A percentile compares a stretch with the other conserved stretches of the same genome.
phyloP scores from a whole-genome alignment of 768 basidiomycete species.

The Leccinum arenicola region DNA sequence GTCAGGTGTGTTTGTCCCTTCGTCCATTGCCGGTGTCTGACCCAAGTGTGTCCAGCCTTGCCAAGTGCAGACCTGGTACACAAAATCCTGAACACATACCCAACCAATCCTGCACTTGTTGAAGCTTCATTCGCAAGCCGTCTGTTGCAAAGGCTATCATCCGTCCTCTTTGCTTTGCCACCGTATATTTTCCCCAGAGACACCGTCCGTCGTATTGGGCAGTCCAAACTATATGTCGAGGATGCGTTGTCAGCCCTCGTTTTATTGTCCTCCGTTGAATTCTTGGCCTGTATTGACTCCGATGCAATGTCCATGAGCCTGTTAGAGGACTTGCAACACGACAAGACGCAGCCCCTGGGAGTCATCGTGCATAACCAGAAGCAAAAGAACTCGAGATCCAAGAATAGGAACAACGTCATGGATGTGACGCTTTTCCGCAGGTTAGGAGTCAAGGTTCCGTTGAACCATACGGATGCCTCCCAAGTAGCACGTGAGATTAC shows the following conservation, averaged over 20 bases:
- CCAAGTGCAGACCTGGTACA: constrained; percentile 14
- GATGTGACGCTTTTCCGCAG: no score
- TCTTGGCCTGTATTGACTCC: not conserved
- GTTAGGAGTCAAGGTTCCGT: no score
- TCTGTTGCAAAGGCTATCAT: constrained; percentile 29
- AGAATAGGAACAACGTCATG: constrained; percentile 7
- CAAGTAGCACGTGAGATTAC: no score
- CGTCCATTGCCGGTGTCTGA: not conserved
- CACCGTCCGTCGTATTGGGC: constrained; percentile 12
- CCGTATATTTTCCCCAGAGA: constrained; percentile 14
- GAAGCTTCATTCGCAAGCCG: constrained; percentile 17
- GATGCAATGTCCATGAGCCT: not conserved
- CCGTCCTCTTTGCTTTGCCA: constrained; percentile 24
- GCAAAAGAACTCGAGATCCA: constrained; percentile 28
- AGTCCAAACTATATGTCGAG: constrained; percentile 22
- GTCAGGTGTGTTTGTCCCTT: constrained; percentile 24
- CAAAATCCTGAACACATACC: constrained; percentile 36
- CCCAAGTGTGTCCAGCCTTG: constrained; percentile 9
- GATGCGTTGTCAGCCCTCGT: constrained; percentile 21
- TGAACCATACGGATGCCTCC: no score
- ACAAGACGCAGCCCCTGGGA: constrained; percentile 1
- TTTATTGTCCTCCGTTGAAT: constrained; percentile 17
- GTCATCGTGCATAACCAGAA: constrained; percentile 16
- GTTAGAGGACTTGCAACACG: constrained; percentile 3
- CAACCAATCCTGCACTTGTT: constrained; percentile 22